Conservation (phyloP, 129 eudicot species). For the Tagetes patula region DNA sequence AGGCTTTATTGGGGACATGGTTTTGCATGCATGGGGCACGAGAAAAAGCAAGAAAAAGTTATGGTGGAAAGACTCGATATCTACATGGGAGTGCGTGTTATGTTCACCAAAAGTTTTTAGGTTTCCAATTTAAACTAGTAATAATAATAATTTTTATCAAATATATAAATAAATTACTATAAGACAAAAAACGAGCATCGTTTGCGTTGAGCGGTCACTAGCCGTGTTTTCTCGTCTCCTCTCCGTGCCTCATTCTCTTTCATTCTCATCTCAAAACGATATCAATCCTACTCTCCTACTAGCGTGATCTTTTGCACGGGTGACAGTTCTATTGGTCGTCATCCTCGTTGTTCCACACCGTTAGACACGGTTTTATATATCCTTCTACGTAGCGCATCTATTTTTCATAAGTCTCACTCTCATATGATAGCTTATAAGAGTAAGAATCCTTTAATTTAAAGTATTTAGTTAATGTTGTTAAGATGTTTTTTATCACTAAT, state of each 20-base stretch:
- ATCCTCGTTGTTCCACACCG: too few relatives aligned
- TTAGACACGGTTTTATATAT: too few relatives aligned
- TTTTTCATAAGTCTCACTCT: too few relatives aligned
- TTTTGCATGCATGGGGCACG: constrained; percentile 33
- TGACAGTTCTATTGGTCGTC: too few relatives aligned
- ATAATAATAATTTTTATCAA: neutral
- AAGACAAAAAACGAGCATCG: neutral
- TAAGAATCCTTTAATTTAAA: too few relatives aligned
- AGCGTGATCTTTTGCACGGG: too few relatives aligned
- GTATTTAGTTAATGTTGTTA: too few relatives aligned
- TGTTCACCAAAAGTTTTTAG: constrained; percentile 42
- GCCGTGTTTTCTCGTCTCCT: too few relatives aligned
- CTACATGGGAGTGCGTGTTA: constrained; percentile 49
- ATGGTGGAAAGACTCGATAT: constrained; percentile 15
- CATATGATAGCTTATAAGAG: neutral
- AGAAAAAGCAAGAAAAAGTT: constrained; percentile 29
- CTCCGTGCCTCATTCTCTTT: neutral
- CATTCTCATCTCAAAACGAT: neutral
- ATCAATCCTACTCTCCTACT: too few relatives aligned
- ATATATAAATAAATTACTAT: neutral
- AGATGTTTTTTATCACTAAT: too few relatives aligned
- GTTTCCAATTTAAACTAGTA: constrained; percentile 17
- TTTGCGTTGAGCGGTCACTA: neutral
- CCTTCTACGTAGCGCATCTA: too few relatives aligned
- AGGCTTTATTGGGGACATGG: constrained; percentile 21